Evolutionary conservation across 2,329 filamentous ascomycete genomes (phyloP).

Genomic region (Talaromyces albobiverticillius): DNA sequence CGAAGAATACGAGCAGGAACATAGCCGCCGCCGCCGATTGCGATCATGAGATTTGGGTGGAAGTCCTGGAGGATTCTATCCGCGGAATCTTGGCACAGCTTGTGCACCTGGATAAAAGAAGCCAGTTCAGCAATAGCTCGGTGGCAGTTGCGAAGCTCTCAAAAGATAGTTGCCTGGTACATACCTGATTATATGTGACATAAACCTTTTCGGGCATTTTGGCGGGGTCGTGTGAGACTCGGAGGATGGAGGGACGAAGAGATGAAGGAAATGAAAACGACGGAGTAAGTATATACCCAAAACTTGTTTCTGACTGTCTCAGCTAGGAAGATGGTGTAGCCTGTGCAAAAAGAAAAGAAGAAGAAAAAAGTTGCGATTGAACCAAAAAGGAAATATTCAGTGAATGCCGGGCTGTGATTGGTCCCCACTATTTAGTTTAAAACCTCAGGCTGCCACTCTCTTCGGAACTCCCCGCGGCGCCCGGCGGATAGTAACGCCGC

Average conservation of each 20-base stretch:
- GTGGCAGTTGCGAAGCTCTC: background rate
- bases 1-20: conserved; percentile 95
- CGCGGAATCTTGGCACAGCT: conserved; percentile 87
- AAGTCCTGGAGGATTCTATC: conserved; percentile 77
- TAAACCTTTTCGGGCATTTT: conserved; percentile 83
- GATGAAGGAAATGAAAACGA: background rate
- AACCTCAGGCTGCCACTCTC: background rate
- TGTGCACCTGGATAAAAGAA: conserved; percentile 72
- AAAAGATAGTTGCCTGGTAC: conserved; percentile 25
- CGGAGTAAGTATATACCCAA: background rate
- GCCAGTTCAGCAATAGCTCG: background rate
- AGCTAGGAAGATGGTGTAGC: background rate
- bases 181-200: conserved; percentile 87
- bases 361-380: background rate
- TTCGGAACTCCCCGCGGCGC: background rate
- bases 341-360: background rate
- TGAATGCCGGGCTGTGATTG: background rate
- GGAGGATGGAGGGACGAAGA: background rate
- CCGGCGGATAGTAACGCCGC: background rate
- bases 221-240: background rate
- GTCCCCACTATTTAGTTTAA: background rate
- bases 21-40: conserved; percentile 95
- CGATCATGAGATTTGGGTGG: conserved; percentile 94
- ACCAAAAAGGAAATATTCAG: background rate
- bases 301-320: background rate